phyloP scores from a whole-genome alignment of 441 rosid species.

The Aleurites moluccanus region DNA sequence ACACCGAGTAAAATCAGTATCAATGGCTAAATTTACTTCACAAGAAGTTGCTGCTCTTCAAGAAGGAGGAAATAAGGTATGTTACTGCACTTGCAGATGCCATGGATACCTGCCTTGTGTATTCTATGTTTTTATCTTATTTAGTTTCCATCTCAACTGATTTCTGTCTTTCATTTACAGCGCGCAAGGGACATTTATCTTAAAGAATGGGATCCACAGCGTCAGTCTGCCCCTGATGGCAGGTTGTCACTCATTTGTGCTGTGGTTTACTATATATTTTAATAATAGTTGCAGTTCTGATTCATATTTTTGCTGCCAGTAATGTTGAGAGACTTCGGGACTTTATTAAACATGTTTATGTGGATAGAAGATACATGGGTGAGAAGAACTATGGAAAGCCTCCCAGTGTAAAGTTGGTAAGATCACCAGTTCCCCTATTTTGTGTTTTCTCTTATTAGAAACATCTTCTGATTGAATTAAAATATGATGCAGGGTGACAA shows the following conservation, averaged over 20 bases:
- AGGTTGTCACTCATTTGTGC: constrained; percentile 46
- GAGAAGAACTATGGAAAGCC: constrained; percentile 77
- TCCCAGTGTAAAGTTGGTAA: constrained; percentile 65
- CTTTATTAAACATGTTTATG: constrained; percentile 88
- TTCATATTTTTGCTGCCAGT: constrained; percentile 44
- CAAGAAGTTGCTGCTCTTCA: constrained; percentile 85
- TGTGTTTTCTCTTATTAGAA: constrained; percentile 2
- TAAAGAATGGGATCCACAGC: constrained; percentile 87
- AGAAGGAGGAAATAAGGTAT: constrained; percentile 94
- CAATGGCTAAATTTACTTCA: constrained; percentile 91
- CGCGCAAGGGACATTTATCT: constrained; percentile 79
- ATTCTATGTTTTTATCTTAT: constrained; percentile 7
- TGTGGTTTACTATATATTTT: constrained; percentile 18
- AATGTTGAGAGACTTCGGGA: constrained; percentile 82
- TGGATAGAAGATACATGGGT: constrained; percentile 74
- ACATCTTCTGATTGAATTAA: constrained; percentile 14
- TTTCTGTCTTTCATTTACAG: constrained; percentile 38
- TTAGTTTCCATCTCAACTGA: constrained; percentile 3
- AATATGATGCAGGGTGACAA: constrained; percentile 59
- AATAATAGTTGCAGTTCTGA: constrained; percentile 27
- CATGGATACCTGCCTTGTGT: constrained; percentile 14
- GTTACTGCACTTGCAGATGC: constrained; percentile 4
- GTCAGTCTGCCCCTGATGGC: constrained; percentile 75
- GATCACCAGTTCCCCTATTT: constrained; percentile 21
- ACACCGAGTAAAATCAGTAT: constrained; percentile 90